phyloP scores from a whole-genome alignment of 139 green algal genomes.

The Penium margaritaceum region DNA sequence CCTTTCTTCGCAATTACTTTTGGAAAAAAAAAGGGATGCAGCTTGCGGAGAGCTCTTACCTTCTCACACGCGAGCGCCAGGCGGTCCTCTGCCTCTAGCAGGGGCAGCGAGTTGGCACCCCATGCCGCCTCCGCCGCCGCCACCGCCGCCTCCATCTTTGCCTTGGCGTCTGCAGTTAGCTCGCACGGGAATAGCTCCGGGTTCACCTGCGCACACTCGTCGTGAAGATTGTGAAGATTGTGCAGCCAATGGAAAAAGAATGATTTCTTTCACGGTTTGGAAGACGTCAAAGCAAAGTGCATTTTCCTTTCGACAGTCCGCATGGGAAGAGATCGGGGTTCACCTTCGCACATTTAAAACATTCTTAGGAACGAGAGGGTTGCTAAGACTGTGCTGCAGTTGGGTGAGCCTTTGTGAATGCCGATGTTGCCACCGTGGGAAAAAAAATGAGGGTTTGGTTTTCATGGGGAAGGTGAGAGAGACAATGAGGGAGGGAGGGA shows the following conservation, averaged over 20 bases:
- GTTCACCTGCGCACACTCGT: slow-evolving; percentile 40
- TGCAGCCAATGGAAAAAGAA: too few relatives aligned
- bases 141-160: slow-evolving; percentile 18
- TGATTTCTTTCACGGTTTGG: too few relatives aligned
- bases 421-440: not conserved
- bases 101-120: slow-evolving; percentile 34
- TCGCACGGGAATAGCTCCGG: slow-evolving; percentile 80
- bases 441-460: not conserved
- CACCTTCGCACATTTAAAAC: too few relatives aligned
- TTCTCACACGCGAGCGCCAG: slow-evolving; percentile 88
- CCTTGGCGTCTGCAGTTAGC: slow-evolving; percentile 49
- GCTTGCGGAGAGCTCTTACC: slow-evolving; percentile 31
- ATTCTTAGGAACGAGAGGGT: not conserved
- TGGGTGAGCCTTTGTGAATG: not conserved
- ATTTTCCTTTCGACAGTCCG: too few relatives aligned
- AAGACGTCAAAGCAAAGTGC: too few relatives aligned
- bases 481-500: slow-evolving; percentile 2
- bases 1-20: not conserved
- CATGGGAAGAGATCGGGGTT: not conserved
- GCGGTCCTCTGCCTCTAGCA: slow-evolving; percentile 66
- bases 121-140: slow-evolving; percentile 37
- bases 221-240: too few relatives aligned
- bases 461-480: not conserved
- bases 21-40: not conserved
- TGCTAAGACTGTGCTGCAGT: not conserved